Conservation (phyloP, 257 asterid genomes). For the Solanum raphanifolium region DNA sequence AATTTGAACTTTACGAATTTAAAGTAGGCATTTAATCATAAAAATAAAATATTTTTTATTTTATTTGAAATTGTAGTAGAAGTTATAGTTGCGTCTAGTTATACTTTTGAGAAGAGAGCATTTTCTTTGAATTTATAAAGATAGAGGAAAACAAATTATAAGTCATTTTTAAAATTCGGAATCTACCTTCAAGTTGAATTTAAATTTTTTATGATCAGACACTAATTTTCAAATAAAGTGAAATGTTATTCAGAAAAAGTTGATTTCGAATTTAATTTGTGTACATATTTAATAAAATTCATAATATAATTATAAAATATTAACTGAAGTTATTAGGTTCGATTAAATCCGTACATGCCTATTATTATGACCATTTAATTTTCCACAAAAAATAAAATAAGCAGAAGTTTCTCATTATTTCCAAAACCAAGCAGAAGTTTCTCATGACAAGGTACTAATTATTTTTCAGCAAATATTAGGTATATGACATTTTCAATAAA, state of each 20-base stretch:
- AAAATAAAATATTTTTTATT: neutral
- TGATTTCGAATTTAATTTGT: too few species aligned
- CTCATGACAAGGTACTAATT: neutral
- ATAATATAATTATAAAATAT: too few species aligned
- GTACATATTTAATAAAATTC: too few species aligned
- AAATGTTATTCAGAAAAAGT: too few species aligned
- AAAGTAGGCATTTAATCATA: rapidly evolving
- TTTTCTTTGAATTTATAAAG: neutral
- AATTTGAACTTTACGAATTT: neutral
- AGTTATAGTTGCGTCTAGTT: too few species aligned
- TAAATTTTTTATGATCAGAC: too few species aligned
- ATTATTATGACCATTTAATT: neutral
- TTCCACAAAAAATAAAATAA: neutral
- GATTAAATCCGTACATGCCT: too few species aligned
- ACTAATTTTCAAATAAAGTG: too few species aligned
- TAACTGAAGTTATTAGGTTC: neutral
- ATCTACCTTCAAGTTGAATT: too few species aligned
- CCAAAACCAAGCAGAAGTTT: neutral
- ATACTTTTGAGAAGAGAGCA: neutral
- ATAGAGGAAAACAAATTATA: too few species aligned
- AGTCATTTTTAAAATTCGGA: too few species aligned
- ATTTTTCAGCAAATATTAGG: neutral
- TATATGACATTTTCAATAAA: neutral
- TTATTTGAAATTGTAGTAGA: too few species aligned
- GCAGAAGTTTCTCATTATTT: neutral